phyloP scores from a whole-genome alignment of 768 basidiomycete genomes.

The Pulveroboletus ravenelii region DNA sequence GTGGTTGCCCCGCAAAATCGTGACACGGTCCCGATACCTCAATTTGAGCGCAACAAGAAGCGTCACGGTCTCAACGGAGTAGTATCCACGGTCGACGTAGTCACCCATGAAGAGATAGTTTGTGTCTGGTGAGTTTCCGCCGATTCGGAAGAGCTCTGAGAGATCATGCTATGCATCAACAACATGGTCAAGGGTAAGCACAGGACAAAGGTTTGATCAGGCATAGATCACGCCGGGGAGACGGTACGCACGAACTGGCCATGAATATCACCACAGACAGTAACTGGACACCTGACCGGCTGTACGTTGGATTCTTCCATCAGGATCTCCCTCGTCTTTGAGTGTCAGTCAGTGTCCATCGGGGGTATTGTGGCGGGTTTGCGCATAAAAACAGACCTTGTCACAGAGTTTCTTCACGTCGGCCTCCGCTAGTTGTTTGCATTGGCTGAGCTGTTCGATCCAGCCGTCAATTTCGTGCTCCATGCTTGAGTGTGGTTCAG shows the following conservation, averaged over 20 bases:
- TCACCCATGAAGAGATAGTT: conserved; percentile 99
- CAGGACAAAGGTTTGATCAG: conserved; percentile 20
- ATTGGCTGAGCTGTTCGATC: conserved; percentile 95
- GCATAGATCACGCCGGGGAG: conserved; percentile 16
- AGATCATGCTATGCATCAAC: conserved; percentile 80
- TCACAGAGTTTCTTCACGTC: conserved; percentile 99
- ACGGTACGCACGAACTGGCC: conserved; percentile 91
- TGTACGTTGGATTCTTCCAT: conserved; percentile 99
- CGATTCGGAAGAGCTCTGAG: conserved; percentile 96
- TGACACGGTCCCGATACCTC: conserved; percentile 96
- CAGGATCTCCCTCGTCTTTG: conserved; percentile 92
- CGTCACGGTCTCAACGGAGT: conserved; percentile 98
- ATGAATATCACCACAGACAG: conserved; percentile 99
- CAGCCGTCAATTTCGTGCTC: conserved; percentile 87
- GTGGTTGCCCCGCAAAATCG: conserved; percentile 97
- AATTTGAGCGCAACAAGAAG: conserved; percentile 95
- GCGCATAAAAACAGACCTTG: conserved; percentile 57
- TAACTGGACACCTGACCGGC: conserved; percentile 97
- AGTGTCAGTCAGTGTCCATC: conserved; percentile 17
- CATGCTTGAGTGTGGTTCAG: conserved; percentile 29
- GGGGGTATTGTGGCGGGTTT: background rate
- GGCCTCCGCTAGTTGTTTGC: conserved; percentile 91
- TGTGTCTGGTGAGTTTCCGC: conserved; percentile 97
- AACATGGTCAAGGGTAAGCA: conserved; percentile 6
- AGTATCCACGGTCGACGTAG: conserved; percentile 99